These are phyloP conservation scores for Silene coronaria DNA, from an alignment of 179 eudicot species.

Conservation along the genomic window DNA sequence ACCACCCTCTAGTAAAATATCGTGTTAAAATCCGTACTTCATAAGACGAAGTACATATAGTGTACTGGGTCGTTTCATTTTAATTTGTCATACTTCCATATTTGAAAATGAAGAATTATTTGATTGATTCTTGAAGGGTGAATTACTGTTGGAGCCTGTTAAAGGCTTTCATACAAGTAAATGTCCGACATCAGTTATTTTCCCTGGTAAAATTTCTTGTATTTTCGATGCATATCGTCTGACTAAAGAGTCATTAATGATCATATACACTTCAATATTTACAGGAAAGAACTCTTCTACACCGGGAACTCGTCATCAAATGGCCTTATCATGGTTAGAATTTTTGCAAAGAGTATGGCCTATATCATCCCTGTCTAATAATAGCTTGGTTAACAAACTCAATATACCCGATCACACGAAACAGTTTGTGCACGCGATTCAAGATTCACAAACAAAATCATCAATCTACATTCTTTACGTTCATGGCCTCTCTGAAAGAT, in stretches of 20 bases:
- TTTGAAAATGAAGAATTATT: too few relatives aligned
- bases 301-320: neutral
- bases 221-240: neutral
- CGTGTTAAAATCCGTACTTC: too few relatives aligned
- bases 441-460: neutral
- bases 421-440: conserved; percentile 8
- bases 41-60: too few relatives aligned
- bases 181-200: neutral
- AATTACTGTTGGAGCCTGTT: too few relatives aligned
- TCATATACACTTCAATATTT: neutral
- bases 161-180: too few relatives aligned
- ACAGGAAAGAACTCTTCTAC: neutral
- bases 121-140: too few relatives aligned
- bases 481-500: conserved; percentile 15
- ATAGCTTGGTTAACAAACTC: neutral
- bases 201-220: neutral
- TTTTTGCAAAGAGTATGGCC: neutral
- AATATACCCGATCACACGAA: neutral
- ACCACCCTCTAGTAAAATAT: too few relatives aligned
- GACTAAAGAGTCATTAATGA: neutral
- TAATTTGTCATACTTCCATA: too few relatives aligned
- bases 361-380: neutral
- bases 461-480: conserved; percentile 3
- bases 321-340: neutral
- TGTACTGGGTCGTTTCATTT: too few relatives aligned